These are phyloP conservation scores for Immersiella caudata DNA, from an alignment of 495 filamentous ascomycete species.

Conservation along the genomic window DNA sequence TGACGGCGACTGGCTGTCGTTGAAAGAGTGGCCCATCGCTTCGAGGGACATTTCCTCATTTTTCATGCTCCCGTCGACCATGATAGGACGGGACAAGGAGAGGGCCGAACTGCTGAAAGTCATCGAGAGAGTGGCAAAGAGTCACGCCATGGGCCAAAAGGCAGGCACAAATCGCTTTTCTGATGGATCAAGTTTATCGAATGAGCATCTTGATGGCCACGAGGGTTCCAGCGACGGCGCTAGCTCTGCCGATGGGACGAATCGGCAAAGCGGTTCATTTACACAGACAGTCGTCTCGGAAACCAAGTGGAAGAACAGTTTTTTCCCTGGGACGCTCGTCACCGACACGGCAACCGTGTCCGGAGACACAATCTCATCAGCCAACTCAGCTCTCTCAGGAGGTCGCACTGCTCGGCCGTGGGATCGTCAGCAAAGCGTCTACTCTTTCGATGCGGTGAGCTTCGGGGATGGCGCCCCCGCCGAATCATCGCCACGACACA, in stretches of 20 bases:
- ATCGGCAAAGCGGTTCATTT: conserved; percentile 39
- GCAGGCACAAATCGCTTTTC: conserved; percentile 53
- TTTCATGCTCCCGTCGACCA: conserved; percentile 76
- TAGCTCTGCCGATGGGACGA: conserved; percentile 50
- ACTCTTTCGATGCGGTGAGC: conserved; percentile 38
- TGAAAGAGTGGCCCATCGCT: conserved; percentile 72
- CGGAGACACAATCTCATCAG: conserved; percentile 41
- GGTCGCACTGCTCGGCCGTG: conserved; percentile 36
- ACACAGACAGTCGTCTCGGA: conserved; percentile 58
- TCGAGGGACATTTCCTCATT: conserved; percentile 81
- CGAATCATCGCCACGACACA: conserved; percentile 37
- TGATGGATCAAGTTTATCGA: conserved; percentile 57
- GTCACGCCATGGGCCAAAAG: conserved; percentile 54
- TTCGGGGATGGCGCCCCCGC: conserved; percentile 35
- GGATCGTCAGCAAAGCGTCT: conserved; percentile 42
- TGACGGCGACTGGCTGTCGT: conserved; percentile 68
- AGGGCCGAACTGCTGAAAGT: conserved; percentile 67
- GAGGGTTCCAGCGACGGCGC: conserved; percentile 54
- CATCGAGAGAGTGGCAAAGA: conserved; percentile 69
- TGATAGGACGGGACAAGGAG: conserved; percentile 78
- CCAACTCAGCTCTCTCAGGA: conserved; percentile 37
- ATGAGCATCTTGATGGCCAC: conserved; percentile 56
- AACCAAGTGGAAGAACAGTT: conserved; percentile 45
- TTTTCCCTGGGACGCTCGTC: conserved; percentile 35
- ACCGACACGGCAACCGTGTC: conserved; percentile 37